These are phyloP conservation scores for Saccharomycopsis synnaedendra DNA, from an alignment of 805 yeast genomes.

Conservation along the genomic window DNA sequence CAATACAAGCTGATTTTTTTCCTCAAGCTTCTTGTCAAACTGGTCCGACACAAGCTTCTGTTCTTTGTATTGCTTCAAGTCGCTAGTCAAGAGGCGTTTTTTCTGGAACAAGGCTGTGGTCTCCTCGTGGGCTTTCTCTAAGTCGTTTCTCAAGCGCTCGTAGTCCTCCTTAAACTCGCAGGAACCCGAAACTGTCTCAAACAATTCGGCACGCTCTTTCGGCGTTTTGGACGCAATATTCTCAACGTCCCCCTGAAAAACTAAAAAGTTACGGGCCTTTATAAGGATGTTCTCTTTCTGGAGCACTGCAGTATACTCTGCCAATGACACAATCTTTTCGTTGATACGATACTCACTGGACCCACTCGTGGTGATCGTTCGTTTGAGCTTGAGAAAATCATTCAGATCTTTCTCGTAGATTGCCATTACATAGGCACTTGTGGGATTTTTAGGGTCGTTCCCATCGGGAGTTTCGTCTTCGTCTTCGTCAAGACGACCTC, in stretches of 20 bases:
- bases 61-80: slow-evolving; percentile 64
- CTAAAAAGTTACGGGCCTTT: slow-evolving; percentile 84
- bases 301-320: slow-evolving; percentile 53
- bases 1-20: slow-evolving; percentile 35
- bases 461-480: slow-evolving; percentile 11
- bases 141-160: slow-evolving; percentile 49
- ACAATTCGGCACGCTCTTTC: slow-evolving; percentile 52
- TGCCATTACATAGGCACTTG: slow-evolving; percentile 66
- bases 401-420: slow-evolving; percentile 55
- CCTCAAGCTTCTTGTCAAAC: slow-evolving; percentile 43
- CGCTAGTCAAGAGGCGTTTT: slow-evolving; percentile 60
- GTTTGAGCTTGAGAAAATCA: slow-evolving; percentile 44
- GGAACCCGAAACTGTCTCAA: slow-evolving; percentile 83
- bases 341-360: slow-evolving; percentile 59
- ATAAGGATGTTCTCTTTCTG: slow-evolving; percentile 73
- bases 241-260: slow-evolving; percentile 96
- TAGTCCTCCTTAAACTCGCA: slow-evolving; percentile 55
- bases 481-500: slow-evolving; percentile 40
- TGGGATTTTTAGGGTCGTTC: slow-evolving; percentile 27
- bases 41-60: slow-evolving; percentile 63
- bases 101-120: slow-evolving; percentile 56
- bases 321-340: slow-evolving; percentile 45
- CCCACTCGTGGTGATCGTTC: slow-evolving; percentile 50
- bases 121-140: slow-evolving; percentile 52
- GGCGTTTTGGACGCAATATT: slow-evolving; percentile 84